Evolutionary conservation across 2,329 filamentous ascomycete species (phyloP).

Genomic region (Sarocladium oryzae): DNA sequence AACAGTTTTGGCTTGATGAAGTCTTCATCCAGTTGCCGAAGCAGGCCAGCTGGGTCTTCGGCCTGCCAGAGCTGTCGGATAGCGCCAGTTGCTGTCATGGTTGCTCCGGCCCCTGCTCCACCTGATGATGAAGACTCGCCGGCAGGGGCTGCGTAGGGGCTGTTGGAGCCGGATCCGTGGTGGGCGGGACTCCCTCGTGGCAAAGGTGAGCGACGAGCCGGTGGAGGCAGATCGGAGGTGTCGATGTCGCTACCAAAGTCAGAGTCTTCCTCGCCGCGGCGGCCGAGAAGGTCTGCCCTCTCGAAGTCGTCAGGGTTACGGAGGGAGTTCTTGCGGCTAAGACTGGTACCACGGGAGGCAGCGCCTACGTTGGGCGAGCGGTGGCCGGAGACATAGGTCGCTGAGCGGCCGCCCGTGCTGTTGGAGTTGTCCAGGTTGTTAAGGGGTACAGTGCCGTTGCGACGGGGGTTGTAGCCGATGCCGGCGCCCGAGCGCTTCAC

Average conservation of each 20-base stretch:
- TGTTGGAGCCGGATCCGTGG: constrained; percentile 15
- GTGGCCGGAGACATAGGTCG: constrained; percentile 48
- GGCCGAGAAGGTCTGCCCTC: constrained; percentile 49
- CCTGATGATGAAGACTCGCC: constrained; percentile 19
- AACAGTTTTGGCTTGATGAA: constrained; percentile 90
- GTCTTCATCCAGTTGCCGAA: constrained; percentile 88
- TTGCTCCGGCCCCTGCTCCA: constrained; percentile 19
- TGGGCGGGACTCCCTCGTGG: constrained; percentile 20
- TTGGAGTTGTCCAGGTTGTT: constrained; percentile 38
- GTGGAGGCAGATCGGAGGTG: constrained; percentile 59
- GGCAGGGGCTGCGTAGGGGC: constrained; percentile 23
- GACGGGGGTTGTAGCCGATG: constrained; percentile 70
- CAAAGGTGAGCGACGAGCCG: constrained; percentile 40
- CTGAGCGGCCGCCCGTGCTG: constrained; percentile 20
- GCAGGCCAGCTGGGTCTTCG: constrained; percentile 84
- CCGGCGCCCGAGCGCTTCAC: constrained; percentile 72
- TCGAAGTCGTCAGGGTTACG: constrained; percentile 42
- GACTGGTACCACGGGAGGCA: constrained; percentile 33
- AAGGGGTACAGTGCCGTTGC: constrained; percentile 54
- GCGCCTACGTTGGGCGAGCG: constrained; percentile 36
- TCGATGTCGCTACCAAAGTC: constrained; percentile 60
- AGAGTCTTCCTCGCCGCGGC: constrained; percentile 42
- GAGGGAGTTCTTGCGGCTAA: constrained; percentile 47
- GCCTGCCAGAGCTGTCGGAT: constrained; percentile 75
- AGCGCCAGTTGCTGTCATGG: constrained; percentile 67